Base-by-base conservation (phyloP, 2,329 filamentous ascomycete genomes). In the Geosmithia putterillii region DNA sequence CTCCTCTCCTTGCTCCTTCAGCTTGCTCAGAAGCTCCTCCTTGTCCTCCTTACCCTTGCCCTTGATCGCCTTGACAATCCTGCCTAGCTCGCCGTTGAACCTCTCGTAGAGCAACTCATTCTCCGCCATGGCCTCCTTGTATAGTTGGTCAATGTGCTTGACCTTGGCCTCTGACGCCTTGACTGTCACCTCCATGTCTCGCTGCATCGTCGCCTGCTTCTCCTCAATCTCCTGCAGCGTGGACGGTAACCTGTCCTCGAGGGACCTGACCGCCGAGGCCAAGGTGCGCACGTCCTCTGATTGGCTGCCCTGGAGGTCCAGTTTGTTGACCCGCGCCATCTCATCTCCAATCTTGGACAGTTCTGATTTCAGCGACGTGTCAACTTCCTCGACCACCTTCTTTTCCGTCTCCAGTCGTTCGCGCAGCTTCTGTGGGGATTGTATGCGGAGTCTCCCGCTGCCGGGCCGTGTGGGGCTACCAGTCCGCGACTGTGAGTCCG, bases 101-200 rank as follows among this genome's bases (percentile, higher is more conserved):
- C 81, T 82, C 51, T 90, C 84, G 60, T 95, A 95, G 44, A 96
- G 70, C 23, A 90, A 76, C 63, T 95, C 89, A 53, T 95, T 96
- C 67, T 96, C 90, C 0, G 86, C 85, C 52, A 81, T 87, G 15
- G 81, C 77, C 56, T 95, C 87, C 50, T 86, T 84, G 65, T 94
- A 94, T 42, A 95, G 67, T 62, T 94, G 85, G 57, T 95, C 89
- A 43, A 95, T 77, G 36, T 83, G 83, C 52, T 81, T 83, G 46
- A 82, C 81, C 53, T 92, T 89, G 46, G 74, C 74, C 58, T 95
- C 88, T 14, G 77, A 79, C 2, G 86, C 79, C 52, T 77, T 73
- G 14, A 95, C 69, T 1, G 80, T 81, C 18, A 69, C 76, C 37
- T 86, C 79, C 51, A 94, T 67, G 50, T 94, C 87, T 23, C 67